Evolutionary conservation across 1,284 basidiomycete species (phyloP).

Genomic region (Rhodotorula sp.): DNA sequence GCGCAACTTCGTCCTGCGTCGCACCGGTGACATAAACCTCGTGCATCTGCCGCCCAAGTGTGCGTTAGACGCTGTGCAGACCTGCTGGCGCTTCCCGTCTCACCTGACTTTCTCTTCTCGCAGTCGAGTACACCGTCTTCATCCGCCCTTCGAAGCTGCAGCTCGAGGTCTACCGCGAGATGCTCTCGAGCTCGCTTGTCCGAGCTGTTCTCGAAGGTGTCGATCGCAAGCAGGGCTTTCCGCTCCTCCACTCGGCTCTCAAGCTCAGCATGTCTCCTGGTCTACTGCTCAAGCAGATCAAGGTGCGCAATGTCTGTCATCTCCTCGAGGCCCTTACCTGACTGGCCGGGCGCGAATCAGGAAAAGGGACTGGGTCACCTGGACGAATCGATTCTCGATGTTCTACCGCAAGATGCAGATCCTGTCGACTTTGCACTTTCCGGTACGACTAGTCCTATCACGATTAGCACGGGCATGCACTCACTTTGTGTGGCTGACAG

Average conservation of each 20-base stretch:
- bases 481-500: conserved; percentile 64
- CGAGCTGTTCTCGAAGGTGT: conserved; percentile 27
- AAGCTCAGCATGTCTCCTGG: conserved; percentile 94
- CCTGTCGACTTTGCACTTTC: conserved; percentile 67
- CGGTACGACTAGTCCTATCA: conserved; percentile 5
- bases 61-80: conserved; percentile 52
- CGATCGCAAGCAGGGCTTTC: conserved; percentile 46
- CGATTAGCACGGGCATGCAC: conserved; percentile 57
- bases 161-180: conserved; percentile 72
- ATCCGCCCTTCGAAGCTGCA: conserved; percentile 80
- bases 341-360: conserved; percentile 2
- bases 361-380: conserved; percentile 47
- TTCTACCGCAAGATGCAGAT: conserved; percentile 64
- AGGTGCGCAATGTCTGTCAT: conserved; percentile 16
- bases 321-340: not conserved
- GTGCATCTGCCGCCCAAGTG: conserved; percentile 89
- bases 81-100: not conserved
- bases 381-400: conserved; percentile 60
- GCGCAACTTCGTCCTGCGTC: conserved; percentile 83
- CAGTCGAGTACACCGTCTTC: conserved; percentile 93
- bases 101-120: not conserved
- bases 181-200: conserved; percentile 57
- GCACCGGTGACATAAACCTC: conserved; percentile 77
- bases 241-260: conserved; percentile 53
- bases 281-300: conserved; percentile 66